Conservation (phyloP, 2,329 filamentous ascomycete species). For the Aureobasidium musti region DNA sequence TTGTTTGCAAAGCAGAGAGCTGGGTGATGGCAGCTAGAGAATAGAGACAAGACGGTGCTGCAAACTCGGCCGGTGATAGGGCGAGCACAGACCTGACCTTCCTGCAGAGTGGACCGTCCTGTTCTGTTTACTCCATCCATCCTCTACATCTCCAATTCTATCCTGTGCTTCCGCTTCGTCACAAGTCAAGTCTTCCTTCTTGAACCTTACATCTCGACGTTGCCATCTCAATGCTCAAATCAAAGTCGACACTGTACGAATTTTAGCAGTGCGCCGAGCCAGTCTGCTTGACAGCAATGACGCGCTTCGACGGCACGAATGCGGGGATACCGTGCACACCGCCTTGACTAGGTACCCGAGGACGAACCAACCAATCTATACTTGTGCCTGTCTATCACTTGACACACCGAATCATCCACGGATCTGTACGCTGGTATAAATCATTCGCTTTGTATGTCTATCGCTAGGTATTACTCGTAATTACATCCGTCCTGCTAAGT, state of each 20-base stretch:
- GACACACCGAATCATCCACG: not conserved
- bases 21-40: not conserved
- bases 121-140: not conserved
- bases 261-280: slow-evolving; percentile 12
- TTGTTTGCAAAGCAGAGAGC: not conserved
- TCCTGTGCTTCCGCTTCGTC: not conserved
- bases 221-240: not conserved
- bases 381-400: slow-evolving; percentile 12
- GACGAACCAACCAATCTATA: slow-evolving; percentile 7
- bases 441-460: slow-evolving; percentile 12
- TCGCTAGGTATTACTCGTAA: slow-evolving; percentile 18
- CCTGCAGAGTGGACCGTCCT: not conserved
- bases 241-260: not conserved
- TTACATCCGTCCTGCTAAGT: slow-evolving; percentile 2
- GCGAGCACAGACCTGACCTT: not conserved
- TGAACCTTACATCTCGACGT: not conserved
- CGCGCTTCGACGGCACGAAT: slow-evolving; percentile 12
- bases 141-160: too few species aligned
- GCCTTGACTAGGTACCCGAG: not conserved
- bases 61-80: slow-evolving; percentile 18
- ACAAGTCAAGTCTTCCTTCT: not conserved
- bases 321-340: slow-evolving; percentile 19
- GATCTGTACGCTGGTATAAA: not conserved
- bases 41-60: not conserved
- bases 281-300: slow-evolving; percentile 12